Evolutionary conservation across 768 basidiomycete genomes (phyloP), one percentile per base, ranked within the genome.

Genomic region (Rubroboletus satanas): DNA sequence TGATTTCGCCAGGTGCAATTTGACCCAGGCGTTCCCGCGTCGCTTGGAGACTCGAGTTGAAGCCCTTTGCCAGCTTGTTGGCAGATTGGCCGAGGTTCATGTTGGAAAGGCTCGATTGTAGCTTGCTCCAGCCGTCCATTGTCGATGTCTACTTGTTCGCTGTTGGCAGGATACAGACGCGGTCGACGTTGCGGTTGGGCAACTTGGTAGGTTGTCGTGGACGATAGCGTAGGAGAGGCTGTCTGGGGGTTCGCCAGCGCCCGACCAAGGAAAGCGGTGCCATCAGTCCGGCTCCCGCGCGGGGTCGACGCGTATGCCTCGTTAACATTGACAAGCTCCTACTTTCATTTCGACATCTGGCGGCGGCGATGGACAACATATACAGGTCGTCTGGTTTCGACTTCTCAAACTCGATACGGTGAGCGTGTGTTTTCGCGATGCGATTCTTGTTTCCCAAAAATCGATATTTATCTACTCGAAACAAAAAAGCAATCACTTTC

Each of bases 1-100:
- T 98, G 67, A 98, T 94, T 62, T 97, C 97, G 59, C 93, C 93
- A 6, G 88, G 80, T 4, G 91, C 81, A 54, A 96, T 83, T n/a
- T 94, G 89, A 21, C 96, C 96, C 4, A 98, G 77, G 46, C 88
- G 80, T 73, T 98, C 96, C 66, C 74, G 82, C 23, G 92, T 92
- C 3, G 91, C 90, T 73, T 94, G 92, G 3, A 93, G 84, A 62
- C 85, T 85, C 23, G 85, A 87, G 64, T 78, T 85, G 75, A 94
- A 83, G 59, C 87, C 86, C 73, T 90, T 93, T 51, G 84, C 78
- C 57, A 93, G 52, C 75, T 84, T 90, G 66, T 75, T 83, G 49
- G 88, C 88, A 1, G 85, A 87, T 69, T 88, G 83, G 41, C 85
- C 79, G 56, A 93, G 67, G 75, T 92, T 90, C 62, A 93, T 72